Base-by-base conservation (phyloP, 306 rosid species). In the Casuarina cunninghamiana region DNA sequence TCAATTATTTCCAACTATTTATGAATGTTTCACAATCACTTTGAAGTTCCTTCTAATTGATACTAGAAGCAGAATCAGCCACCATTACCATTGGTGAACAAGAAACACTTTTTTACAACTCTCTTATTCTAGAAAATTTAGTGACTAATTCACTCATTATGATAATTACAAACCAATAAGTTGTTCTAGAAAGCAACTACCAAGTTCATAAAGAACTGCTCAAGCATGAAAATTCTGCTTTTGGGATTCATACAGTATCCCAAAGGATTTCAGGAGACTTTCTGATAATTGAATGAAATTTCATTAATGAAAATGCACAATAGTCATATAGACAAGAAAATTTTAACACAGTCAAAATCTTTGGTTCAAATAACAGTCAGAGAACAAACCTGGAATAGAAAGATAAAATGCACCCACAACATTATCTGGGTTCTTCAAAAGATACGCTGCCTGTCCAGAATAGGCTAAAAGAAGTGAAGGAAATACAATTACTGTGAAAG, bases 361-460 rank as follows among this genome's bases (percentile, higher is more conserved):
- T 26, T 26, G 32, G 32, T 26, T 26, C 32, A 26, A 39, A 55
- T 44, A 53, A 61, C 75, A 57, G 75, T 10, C 26, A 72, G 38
- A 72, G 73, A 63, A 77, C 86, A 45, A 83, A 91, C 99, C 97
- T 86, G 99, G 99, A 86, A 96, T 96, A 73, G 99, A 95, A 61
- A 84, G 87, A 82, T 92, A 93, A 83, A 95, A 95, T 16, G 88
- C 93, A 69, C 81, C 90, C 10, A n/a, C 9, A 4, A 85, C 87
- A 60, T 88, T 90, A 12, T 32, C 51, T 81, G 74, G 79, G 82
- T 95, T 81, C 75, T 83, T 78, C 89, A 87, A 83, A 65, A 96
- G 96, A 79, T 87, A 96, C 4, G 99, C 99, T 81, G 99, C 99
- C 81, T 96, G 99, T 78, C 99, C 99, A 76, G 94, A 87, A 79